A percentile compares a stretch with the other conserved stretches of the same genome.
Conservation (phyloP, 2,329 filamentous ascomycete species). For the Ophiostoma ulmi region DNA sequence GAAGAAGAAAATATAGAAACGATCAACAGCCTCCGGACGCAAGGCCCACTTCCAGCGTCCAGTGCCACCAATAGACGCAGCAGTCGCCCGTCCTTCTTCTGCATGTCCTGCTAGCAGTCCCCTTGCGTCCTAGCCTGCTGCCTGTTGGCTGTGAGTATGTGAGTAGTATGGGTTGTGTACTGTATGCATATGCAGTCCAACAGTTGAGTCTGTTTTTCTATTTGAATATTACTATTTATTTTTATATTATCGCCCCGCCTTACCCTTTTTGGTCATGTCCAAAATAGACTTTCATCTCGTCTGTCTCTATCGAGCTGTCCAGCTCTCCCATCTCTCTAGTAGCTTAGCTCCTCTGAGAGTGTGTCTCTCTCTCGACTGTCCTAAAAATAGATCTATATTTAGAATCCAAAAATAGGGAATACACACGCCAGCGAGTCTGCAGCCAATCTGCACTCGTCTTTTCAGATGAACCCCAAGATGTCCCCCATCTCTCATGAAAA, state of each 20-base stretch:
- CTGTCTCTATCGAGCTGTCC: not conserved
- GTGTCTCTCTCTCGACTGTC: not conserved
- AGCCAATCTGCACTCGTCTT: conserved; percentile 20
- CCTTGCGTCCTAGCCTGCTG: conserved; percentile 7
- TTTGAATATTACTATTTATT: not conserved
- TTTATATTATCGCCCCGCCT: not conserved
- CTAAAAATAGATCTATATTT: conserved; percentile 11
- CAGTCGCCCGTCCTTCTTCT: not conserved
- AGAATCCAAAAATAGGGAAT: conserved; percentile 11
- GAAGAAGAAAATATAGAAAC: not conserved
- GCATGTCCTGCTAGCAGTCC: not conserved
- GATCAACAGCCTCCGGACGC: conserved; percentile 5
- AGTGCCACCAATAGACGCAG: conserved; percentile 10
- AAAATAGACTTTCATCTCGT: conserved; percentile 8
- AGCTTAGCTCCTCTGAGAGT: not conserved
- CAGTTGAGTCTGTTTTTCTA: not conserved
- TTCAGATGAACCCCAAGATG: conserved; percentile 19
- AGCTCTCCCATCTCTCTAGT: not conserved
- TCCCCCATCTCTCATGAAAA: conserved; percentile 7
- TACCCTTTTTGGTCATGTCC: not conserved
- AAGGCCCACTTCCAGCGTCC: conserved; percentile 6
- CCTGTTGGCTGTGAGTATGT: not conserved
- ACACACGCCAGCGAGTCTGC: conserved; percentile 12
- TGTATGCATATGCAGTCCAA: conserved; percentile 3
- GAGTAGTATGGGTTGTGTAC: not conserved